phyloP scores from a whole-genome alignment of 2,329 filamentous ascomycete genomes.

The Fusarium sp. region DNA sequence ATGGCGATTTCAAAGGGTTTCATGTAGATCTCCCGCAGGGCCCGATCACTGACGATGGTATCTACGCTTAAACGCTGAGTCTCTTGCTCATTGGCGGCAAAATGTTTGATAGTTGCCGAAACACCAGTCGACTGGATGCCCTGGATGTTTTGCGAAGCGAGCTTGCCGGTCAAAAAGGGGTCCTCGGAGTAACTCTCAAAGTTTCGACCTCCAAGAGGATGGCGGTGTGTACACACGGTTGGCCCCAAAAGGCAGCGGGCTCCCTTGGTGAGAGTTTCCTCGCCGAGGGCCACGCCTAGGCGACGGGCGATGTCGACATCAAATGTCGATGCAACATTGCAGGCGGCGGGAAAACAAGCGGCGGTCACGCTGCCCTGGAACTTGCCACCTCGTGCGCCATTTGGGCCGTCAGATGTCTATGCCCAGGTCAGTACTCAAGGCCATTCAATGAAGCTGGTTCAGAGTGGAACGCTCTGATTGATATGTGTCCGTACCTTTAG shows the following conservation, averaged over 20 bases:
- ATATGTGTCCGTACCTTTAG: not conserved
- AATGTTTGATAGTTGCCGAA: slow-evolving; percentile 19
- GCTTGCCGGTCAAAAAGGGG: slow-evolving; percentile 49
- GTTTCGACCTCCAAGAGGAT: slow-evolving; percentile 51
- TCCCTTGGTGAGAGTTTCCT: slow-evolving; percentile 63
- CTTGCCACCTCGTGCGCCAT: slow-evolving; percentile 6
- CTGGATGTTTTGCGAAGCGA: slow-evolving; percentile 42
- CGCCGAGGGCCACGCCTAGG: slow-evolving; percentile 64
- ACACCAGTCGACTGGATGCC: slow-evolving; percentile 50
- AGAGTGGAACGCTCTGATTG: not conserved
- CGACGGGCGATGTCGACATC: slow-evolving; percentile 62
- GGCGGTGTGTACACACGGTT: slow-evolving; percentile 50
- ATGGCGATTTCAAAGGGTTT: slow-evolving; percentile 39
- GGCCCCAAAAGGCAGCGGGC: slow-evolving; percentile 64
- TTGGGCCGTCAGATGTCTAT: slow-evolving; percentile 9
- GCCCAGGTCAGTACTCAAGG: not conserved
- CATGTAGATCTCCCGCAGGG: slow-evolving; percentile 32
- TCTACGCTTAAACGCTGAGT: slow-evolving; percentile 16
- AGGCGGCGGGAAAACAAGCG: slow-evolving; percentile 28
- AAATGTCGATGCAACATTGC: slow-evolving; percentile 65
- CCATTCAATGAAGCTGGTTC: not conserved
- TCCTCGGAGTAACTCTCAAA: slow-evolving; percentile 46
- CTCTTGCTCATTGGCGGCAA: slow-evolving; percentile 45
- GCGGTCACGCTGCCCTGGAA: slow-evolving; percentile 1
- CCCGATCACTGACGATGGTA: slow-evolving; percentile 6